Percentiles rank a stretch among this genome's conserved stretches.
These are phyloP conservation scores for Striga hermonthica DNA, from an alignment of 305 asterid species.

Conservation along the genomic window DNA sequence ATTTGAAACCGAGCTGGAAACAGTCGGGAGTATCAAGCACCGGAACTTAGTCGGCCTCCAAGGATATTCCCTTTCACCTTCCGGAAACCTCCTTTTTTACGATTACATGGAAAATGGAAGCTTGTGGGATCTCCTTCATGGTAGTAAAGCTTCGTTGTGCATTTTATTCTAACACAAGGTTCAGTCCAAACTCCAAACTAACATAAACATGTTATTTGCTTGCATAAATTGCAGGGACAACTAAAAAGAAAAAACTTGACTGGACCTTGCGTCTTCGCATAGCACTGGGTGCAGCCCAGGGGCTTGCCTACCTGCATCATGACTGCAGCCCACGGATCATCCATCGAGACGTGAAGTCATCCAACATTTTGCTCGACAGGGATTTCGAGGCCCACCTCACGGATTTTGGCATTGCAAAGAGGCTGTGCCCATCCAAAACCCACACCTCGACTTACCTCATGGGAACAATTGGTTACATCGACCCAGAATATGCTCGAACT, in stretches of 20 bases:
- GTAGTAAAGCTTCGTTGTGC: conserved; percentile 32
- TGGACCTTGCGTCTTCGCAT: conserved; percentile 78
- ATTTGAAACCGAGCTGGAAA: conserved; percentile 87
- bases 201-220: neutral
- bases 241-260: conserved; percentile 68
- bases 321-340: conserved; percentile 89
- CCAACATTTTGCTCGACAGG: conserved; percentile 75
- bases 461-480: conserved; percentile 98
- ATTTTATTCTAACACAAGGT: neutral
- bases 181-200: neutral
- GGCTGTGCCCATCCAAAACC: conserved; percentile 63
- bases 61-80: conserved; percentile 84
- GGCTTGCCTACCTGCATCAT: conserved; percentile 93
- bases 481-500: conserved; percentile 94
- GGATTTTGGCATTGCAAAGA: conserved; percentile 94
- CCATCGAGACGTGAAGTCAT: conserved; percentile 93
- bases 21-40: conserved; percentile 91
- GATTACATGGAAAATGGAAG: conserved; percentile 99
- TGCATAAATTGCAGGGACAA: conserved; percentile 42
- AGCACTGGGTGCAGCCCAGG: conserved; percentile 86
- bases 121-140: conserved; percentile 94
- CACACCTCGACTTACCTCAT: conserved; percentile 75
- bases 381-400: conserved; percentile 84
- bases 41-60: conserved; percentile 91
- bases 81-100: conserved; percentile 82